Evolutionary conservation across 1,284 basidiomycete species (phyloP).

Genomic region (Grifola frondosa): DNA sequence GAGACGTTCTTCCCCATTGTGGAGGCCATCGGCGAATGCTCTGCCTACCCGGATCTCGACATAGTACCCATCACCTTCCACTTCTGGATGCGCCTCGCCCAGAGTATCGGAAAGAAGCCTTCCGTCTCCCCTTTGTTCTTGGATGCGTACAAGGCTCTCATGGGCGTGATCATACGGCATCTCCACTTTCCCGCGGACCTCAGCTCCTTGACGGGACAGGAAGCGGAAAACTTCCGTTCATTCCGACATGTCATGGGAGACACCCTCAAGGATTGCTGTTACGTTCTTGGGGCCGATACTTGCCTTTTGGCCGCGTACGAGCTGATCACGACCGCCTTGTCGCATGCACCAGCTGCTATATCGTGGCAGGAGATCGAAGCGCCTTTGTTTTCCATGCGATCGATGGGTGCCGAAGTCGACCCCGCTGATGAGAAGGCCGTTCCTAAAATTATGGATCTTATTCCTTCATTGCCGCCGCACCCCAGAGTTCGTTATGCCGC

Average conservation of each 20-base stretch:
- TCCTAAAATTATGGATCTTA: constrained; percentile 93
- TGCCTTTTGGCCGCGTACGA: constrained; percentile 85
- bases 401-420: constrained; percentile 96
- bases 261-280: constrained; percentile 98
- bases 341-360: constrained; percentile 47
- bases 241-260: constrained; percentile 99
- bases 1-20: constrained; percentile 93
- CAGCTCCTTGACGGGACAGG: constrained; percentile 71
- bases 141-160: constrained; percentile 82
- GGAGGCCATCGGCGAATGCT: constrained; percentile 92
- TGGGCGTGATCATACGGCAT: constrained; percentile 87
- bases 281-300: constrained; percentile 85
- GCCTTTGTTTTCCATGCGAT: constrained; percentile 95
- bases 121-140: constrained; percentile 70
- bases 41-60: constrained; percentile 92
- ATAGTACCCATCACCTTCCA: constrained; percentile 98
- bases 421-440: constrained; percentile 81
- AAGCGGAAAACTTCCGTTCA: constrained; percentile 89
- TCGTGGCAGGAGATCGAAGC: constrained; percentile 99
- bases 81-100: constrained; percentile 95
- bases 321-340: constrained; percentile 75
- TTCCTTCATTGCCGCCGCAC: constrained; percentile 88
- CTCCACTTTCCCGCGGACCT: constrained; percentile 87
- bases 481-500: constrained; percentile 95
- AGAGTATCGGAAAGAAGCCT: constrained; percentile 75